These are phyloP conservation scores for Podaxis sp. DNA, from an alignment of 768 basidiomycete genomes.

Conservation along the genomic window DNA sequence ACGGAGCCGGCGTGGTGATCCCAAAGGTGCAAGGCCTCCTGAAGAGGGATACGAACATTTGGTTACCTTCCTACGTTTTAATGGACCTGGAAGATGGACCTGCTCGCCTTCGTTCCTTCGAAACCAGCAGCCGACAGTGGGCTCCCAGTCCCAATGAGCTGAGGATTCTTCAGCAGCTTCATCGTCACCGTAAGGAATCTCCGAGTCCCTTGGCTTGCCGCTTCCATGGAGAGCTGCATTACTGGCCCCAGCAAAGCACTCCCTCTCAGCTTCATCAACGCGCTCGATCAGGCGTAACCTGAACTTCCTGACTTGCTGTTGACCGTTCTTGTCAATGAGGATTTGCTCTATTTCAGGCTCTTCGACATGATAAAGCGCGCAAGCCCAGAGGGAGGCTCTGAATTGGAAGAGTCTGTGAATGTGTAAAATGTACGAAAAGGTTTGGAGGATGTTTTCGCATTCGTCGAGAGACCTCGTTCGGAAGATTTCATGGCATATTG, in stretches of 20 bases:
- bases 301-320: conserved; percentile 30
- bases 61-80: conserved; percentile 17
- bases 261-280: conserved; percentile 52
- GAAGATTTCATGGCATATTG: neutral
- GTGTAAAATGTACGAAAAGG: conserved; percentile 30
- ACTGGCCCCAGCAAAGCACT: conserved; percentile 36
- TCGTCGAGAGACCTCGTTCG: conserved; percentile 10
- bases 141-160: conserved; percentile 48
- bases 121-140: conserved; percentile 45
- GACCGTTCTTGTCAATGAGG: conserved; percentile 19
- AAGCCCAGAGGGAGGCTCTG: conserved; percentile 54
- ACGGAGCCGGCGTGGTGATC: neutral
- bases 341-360: conserved; percentile 23
- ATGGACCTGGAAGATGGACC: conserved; percentile 12
- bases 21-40: neutral
- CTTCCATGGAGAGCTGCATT: conserved; percentile 9
- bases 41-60: neutral
- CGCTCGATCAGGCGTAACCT: conserved; percentile 41
- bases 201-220: neutral
- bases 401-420: conserved; percentile 35
- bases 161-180: neutral
- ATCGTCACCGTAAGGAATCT: neutral
- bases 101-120: conserved; percentile 28
- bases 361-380: conserved; percentile 49
- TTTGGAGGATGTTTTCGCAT: conserved; percentile 21